phyloP scores from a whole-genome alignment of 129 eudicot species.

The Lonicera japonica region DNA sequence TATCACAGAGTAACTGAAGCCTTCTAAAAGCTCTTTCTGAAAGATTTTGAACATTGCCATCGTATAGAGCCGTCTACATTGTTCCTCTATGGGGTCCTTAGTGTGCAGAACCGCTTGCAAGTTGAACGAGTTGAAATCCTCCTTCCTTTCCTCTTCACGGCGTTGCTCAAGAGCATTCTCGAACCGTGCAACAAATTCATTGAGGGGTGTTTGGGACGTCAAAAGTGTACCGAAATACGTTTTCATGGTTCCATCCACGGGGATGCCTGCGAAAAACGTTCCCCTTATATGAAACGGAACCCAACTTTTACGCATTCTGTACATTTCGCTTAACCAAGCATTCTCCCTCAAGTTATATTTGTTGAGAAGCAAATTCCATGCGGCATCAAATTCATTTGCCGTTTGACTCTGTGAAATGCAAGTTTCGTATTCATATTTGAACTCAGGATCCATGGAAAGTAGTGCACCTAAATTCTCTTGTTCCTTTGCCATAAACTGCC shows the following conservation, averaged over 20 bases:
- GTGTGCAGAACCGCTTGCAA: conserved; percentile 63
- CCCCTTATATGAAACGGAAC: conserved; percentile 60
- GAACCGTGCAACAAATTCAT: conserved; percentile 54
- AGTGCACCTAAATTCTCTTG: conserved; percentile 62
- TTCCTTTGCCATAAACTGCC: conserved; percentile 56
- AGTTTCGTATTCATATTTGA: conserved; percentile 65
- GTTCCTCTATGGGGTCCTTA: conserved; percentile 84
- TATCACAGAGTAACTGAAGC: conserved; percentile 60
- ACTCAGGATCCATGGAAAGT: conserved; percentile 41
- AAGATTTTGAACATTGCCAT: conserved; percentile 54
- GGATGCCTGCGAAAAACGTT: conserved; percentile 70
- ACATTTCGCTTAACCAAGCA: conserved; percentile 70
- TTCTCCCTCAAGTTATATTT: conserved; percentile 66
- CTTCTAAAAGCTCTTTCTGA: conserved; percentile 79
- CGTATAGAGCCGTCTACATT: conserved; percentile 66
- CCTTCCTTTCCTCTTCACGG: conserved; percentile 73
- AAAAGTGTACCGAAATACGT: conserved; percentile 47
- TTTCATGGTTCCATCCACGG: conserved; percentile 57
- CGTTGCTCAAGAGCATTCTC: conserved; percentile 69
- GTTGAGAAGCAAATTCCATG: conserved; percentile 53
- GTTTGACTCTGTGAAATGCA: conserved; percentile 75
- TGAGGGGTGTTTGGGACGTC: conserved; percentile 42
- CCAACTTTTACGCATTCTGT: conserved; percentile 73
- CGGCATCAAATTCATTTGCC: conserved; percentile 64
- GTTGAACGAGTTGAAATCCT: conserved; percentile 65